Base-by-base conservation (phyloP, 257 asterid genomes). In the Petunia axillaris region DNA sequence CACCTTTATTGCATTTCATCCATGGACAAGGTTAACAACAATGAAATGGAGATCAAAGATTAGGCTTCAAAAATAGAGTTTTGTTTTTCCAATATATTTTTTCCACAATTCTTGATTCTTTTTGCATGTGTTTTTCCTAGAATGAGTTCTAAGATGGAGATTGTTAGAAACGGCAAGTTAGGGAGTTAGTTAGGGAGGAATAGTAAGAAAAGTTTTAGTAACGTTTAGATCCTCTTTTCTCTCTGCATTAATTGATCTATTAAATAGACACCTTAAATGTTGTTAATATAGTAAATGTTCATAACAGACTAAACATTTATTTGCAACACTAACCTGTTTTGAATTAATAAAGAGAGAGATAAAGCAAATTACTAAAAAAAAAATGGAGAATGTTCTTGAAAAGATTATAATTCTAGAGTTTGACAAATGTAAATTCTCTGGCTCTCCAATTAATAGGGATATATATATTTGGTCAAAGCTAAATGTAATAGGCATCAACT, bases 11-110 rank as follows among this genome's bases (percentile, higher is more conserved):
- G 76, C 41, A 25, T 46, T 70, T 46, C 57, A 70, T 16, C 59
- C 76, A 25, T 5, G 40, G 43, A 71, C 15, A 25, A 25, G 25
- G 60, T 41, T 25, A 16, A 71, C 46, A 10, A 59, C 46, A 35
- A 71, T 25, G 48, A 71, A 71, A 71, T 25, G 59, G 77, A 71
- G 77, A 60, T 60, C 41, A 60, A 60, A 35, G 66, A 60, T 60
- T 1, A 60, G 8, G 41, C 10, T 48, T 35, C 5, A 71, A 48
- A 9, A 4, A 25, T 7, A 48, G 41, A 9, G 25, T 71, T 48
- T 35, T 35, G 11, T 4, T 71, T 25, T 46, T 71, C n/a, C 25
- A 16, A 71, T 25, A 3, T 25, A 2, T 40, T 1, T 15, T 57
- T 57, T 57, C 14, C 36, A 57, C 15, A 35, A 1, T 48, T 35